These are phyloP conservation scores for Leptographium flavum DNA, from an alignment of 2,329 filamentous ascomycete genomes.

Conservation along the genomic window DNA sequence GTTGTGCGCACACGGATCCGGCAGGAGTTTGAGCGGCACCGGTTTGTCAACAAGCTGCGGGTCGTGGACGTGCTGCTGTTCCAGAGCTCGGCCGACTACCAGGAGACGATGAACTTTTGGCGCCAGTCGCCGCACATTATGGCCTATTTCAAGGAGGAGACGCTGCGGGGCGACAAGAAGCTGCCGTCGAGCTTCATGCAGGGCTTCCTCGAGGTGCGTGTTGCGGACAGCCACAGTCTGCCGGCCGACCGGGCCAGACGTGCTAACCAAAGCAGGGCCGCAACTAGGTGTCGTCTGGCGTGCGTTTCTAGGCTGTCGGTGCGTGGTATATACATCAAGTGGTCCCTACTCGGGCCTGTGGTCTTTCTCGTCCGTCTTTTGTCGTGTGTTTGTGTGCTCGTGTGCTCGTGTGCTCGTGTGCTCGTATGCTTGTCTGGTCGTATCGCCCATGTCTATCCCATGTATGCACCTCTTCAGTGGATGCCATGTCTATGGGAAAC, in stretches of 20 bases:
- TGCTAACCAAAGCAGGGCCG: neutral
- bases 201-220: constrained; percentile 76
- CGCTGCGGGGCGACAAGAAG: constrained; percentile 58
- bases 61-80: constrained; percentile 82
- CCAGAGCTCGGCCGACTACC: constrained; percentile 85
- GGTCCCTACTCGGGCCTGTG: no score
- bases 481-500: no score
- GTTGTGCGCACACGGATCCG: constrained; percentile 83
- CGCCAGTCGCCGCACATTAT: constrained; percentile 92
- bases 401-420: no score
- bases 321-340: no score
- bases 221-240: neutral
- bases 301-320: no score
- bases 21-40: constrained; percentile 91
- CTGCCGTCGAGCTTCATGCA: constrained; percentile 84
- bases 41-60: constrained; percentile 78
- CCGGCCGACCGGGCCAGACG: no score
- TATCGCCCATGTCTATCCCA: no score
- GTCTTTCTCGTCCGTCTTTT: no score
- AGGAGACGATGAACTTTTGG: constrained; percentile 99
- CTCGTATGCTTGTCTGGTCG: no score
- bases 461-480: no score
- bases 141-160: constrained; percentile 88
- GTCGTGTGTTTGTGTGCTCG: no score
- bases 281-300: no score